phyloP scores from a whole-genome alignment of 257 asterid species.

The Marsdenia floribunda region DNA sequence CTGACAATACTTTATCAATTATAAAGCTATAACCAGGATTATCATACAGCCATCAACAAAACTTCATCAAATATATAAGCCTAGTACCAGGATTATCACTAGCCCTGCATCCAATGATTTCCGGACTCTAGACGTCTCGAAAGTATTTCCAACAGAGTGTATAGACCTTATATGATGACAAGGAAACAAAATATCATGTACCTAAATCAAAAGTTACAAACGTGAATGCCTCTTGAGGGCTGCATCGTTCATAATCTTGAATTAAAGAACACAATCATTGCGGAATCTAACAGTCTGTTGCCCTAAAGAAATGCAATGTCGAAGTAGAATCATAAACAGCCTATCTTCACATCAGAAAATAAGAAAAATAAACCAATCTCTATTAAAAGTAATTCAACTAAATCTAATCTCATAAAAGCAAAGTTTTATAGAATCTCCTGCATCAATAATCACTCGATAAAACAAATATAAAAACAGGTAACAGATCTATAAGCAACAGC shows the following conservation, averaged over 20 bases:
- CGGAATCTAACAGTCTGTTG: not conserved
- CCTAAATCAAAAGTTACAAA: not conserved
- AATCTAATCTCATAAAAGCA: not conserved
- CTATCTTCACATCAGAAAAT: not conserved
- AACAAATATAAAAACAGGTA: not conserved
- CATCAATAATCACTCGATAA: not conserved
- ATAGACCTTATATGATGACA: not conserved
- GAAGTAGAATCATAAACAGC: not conserved
- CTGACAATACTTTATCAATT: no score
- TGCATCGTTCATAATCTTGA: not conserved
- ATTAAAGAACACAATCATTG: not conserved
- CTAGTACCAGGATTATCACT: not conserved
- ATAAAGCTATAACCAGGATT: no score
- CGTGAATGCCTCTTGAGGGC: not conserved
- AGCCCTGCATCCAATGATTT: not conserved
- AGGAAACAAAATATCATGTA: not conserved
- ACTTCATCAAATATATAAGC: not conserved
- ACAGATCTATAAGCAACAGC: slow-evolving; percentile 7
- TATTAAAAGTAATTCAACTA: not conserved
- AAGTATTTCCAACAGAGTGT: not conserved
- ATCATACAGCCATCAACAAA: not conserved
- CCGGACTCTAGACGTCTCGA: not conserved
- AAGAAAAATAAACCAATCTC: not conserved
- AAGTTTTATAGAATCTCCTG: not conserved
- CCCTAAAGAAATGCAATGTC: not conserved